These are phyloP conservation scores for Colletotrichum sp. DNA, from an alignment of 2,329 filamentous ascomycete genomes.

Conservation along the genomic window DNA sequence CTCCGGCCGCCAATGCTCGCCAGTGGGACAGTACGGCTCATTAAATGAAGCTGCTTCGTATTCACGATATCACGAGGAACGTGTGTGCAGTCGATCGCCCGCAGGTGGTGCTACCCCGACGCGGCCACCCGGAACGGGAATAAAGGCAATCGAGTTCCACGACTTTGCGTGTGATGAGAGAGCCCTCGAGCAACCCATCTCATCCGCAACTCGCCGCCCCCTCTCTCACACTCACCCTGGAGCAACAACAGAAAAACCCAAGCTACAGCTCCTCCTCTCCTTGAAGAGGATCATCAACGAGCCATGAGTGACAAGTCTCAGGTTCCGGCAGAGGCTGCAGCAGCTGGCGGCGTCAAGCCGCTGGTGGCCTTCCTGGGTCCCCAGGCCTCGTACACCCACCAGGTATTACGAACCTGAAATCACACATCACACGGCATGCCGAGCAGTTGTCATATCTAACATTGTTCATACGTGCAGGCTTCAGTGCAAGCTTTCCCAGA, in stretches of 20 bases:
- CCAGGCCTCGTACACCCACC: conserved; percentile 55
- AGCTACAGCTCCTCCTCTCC: neutral
- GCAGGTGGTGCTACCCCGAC: conserved; percentile 8
- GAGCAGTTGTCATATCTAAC: conserved; percentile 21
- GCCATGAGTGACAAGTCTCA: conserved; percentile 13
- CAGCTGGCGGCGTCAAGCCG: conserved; percentile 25
- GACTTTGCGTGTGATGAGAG: neutral
- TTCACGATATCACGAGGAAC: neutral
- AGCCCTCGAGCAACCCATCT: neutral
- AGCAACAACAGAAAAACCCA: neutral
- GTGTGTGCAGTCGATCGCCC: neutral
- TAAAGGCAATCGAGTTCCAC: conserved; percentile 5
- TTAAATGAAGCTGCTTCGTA: conserved; percentile 1
- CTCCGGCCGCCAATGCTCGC: neutral
- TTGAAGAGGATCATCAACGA: neutral
- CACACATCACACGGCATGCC: neutral
- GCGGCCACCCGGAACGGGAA: conserved; percentile 10
- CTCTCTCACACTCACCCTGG: neutral
- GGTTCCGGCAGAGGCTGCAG: neutral
- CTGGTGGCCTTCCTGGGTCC: conserved; percentile 56
- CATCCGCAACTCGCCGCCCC: neutral
- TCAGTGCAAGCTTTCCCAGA: conserved; percentile 53
- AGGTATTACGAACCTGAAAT: conserved; percentile 39
- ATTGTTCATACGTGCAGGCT: conserved; percentile 40
- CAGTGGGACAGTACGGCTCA: neutral